phyloP scores from a whole-genome alignment of 805 yeast genomes.

The Metschnikowia picachoensis region DNA sequence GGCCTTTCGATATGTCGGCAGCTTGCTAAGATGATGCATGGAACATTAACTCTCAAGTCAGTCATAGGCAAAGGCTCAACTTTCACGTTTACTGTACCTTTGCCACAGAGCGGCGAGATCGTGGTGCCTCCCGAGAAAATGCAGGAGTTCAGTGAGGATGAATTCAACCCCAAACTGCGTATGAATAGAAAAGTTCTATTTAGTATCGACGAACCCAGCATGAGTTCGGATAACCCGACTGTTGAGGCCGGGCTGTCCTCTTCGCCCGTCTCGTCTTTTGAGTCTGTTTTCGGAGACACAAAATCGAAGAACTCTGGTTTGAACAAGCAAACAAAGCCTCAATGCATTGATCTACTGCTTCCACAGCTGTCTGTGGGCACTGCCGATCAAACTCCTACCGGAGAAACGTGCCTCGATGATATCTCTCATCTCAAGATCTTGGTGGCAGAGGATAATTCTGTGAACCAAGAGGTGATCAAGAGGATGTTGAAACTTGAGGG shows the following conservation, averaged over 20 bases:
- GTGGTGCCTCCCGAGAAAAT: conserved; percentile 34
- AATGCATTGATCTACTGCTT: conserved; percentile 1
- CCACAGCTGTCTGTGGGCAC: conserved; percentile 14
- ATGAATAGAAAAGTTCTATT: conserved; percentile 50
- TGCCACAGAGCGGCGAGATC: conserved; percentile 61
- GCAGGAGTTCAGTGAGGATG: conserved; percentile 56
- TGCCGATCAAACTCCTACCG: conserved; percentile 12
- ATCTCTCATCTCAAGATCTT: conserved; percentile 48
- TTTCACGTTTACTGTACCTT: conserved; percentile 75
- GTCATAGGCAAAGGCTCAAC: conserved; percentile 79
- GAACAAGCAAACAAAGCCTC: background rate
- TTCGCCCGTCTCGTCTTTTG: background rate
- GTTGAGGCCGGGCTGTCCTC: background rate
- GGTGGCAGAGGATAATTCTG: conserved; percentile 92
- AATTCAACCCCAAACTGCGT: conserved; percentile 54
- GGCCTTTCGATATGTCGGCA: conserved; percentile 89
- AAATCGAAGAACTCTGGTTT: background rate
- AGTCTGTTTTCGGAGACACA: background rate
- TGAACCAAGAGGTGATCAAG: conserved; percentile 89
- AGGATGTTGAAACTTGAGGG: conserved; percentile 89
- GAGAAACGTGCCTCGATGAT: conserved; percentile 22
- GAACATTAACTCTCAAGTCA: conserved; percentile 72
- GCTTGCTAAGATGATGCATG: conserved; percentile 86
- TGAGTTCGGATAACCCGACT: background rate
- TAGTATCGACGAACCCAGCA: conserved; percentile 16